Evolutionary conservation across 139 green algal species (phyloP).

Genomic region (Coccomyxa sp.): DNA sequence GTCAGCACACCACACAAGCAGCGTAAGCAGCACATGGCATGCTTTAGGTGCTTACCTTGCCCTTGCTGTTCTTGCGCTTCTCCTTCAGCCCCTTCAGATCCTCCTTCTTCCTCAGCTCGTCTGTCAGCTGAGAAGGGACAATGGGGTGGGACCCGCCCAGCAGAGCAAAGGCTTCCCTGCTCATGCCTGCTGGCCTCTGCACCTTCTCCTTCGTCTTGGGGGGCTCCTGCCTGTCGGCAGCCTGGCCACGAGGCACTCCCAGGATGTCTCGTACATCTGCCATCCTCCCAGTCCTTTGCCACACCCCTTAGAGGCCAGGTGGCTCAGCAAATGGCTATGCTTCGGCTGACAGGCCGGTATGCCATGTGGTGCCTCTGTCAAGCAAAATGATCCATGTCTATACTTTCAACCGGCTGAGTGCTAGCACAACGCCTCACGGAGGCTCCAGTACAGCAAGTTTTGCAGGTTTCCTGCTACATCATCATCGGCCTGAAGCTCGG

Average conservation of each 20-base stretch:
- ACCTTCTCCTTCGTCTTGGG: slow-evolving; percentile 60
- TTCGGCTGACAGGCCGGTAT: no score
- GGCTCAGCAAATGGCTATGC: no score
- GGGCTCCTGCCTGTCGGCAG: slow-evolving; percentile 1
- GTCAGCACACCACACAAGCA: no score
- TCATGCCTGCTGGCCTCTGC: slow-evolving; percentile 45
- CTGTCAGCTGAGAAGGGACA: slow-evolving; percentile 60
- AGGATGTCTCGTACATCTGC: slow-evolving; percentile 88
- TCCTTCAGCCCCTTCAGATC: slow-evolving; percentile 38
- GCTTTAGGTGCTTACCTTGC: slow-evolving; percentile 3
- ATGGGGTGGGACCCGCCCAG: slow-evolving; percentile 80
- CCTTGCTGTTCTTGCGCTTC: slow-evolving; percentile 40
- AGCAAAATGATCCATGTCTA: no score
- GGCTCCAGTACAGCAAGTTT: no score
- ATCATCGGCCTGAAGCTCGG: no score
- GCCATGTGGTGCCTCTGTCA: no score
- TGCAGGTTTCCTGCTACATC: no score
- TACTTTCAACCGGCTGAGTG: no score
- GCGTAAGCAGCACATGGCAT: not conserved
- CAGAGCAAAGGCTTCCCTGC: slow-evolving; percentile 85
- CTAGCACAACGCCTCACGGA: no score
- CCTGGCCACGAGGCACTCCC: slow-evolving; percentile 48
- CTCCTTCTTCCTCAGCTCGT: slow-evolving; percentile 43
- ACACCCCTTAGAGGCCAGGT: no score
- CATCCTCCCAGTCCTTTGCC: no score